Evolutionary conservation across 2,329 filamentous ascomycete genomes (phyloP).

Genomic region (Colletotrichum eremochloae): DNA sequence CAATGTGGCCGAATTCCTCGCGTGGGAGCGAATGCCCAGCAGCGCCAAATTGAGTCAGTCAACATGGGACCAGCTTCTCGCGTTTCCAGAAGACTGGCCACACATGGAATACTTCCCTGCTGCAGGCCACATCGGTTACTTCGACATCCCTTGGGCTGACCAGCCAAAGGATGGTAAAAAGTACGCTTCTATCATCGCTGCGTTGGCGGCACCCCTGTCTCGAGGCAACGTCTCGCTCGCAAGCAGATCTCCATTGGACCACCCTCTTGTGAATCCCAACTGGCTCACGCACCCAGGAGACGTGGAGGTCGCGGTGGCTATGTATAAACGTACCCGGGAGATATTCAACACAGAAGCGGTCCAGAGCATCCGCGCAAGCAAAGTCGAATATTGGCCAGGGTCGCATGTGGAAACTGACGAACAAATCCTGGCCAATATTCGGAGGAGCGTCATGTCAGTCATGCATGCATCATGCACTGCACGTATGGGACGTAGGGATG

Average conservation of each 20-base stretch:
- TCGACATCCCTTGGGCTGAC: slow-evolving; percentile 18
- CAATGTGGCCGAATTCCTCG: slow-evolving; percentile 42
- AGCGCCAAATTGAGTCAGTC: slow-evolving; percentile 39
- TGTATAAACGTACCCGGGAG: slow-evolving; percentile 51
- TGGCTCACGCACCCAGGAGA: slow-evolving; percentile 60
- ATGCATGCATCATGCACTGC: slow-evolving; percentile 31
- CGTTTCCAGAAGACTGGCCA: slow-evolving; percentile 52
- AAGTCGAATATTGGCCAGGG: not conserved
- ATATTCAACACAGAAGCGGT: slow-evolving; percentile 49
- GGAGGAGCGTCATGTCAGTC: slow-evolving; percentile 25
- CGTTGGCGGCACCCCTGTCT: slow-evolving; percentile 56
- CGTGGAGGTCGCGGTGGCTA: slow-evolving; percentile 57
- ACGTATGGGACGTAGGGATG: slow-evolving; percentile 9
- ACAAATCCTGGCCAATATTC: slow-evolving; percentile 51
- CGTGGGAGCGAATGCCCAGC: slow-evolving; percentile 50
- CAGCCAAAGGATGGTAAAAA: slow-evolving; percentile 35
- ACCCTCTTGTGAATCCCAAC: slow-evolving; percentile 60
- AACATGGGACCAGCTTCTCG: slow-evolving; percentile 10
- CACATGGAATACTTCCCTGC: slow-evolving; percentile 49
- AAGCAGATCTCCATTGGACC: slow-evolving; percentile 1
- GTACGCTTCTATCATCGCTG: slow-evolving; percentile 39
- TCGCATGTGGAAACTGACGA: slow-evolving; percentile 54
- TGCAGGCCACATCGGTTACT: slow-evolving; percentile 34
- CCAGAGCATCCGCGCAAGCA: not conserved
- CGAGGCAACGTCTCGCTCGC: slow-evolving; percentile 51